phyloP scores from a whole-genome alignment of 1,284 basidiomycete genomes.

The Volvariella surrecta region DNA sequence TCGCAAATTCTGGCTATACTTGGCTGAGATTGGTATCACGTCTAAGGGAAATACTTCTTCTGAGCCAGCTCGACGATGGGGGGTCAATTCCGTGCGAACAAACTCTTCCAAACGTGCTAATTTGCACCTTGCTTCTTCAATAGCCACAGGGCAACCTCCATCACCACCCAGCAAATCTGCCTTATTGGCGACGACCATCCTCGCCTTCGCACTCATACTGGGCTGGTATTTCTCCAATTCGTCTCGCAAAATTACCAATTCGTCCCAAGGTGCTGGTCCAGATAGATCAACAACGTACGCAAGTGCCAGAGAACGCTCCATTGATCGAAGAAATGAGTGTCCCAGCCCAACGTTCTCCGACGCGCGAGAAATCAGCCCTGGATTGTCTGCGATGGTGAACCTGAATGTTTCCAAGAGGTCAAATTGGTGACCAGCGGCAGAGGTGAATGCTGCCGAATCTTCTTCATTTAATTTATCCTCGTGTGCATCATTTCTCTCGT shows the following conservation, averaged over 20 bases:
- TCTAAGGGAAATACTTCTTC: slow-evolving; percentile 33
- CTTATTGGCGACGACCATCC: slow-evolving; percentile 90
- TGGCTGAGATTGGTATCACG: slow-evolving; percentile 75
- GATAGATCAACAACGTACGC: slow-evolving; percentile 92
- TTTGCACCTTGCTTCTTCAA: slow-evolving; percentile 51
- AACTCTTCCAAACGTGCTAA: slow-evolving; percentile 45
- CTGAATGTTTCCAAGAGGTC: slow-evolving; percentile 66
- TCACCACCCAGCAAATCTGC: slow-evolving; percentile 69
- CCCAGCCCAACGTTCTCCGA: slow-evolving; percentile 90
- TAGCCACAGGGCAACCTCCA: slow-evolving; percentile 30
- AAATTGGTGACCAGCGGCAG: slow-evolving; percentile 33
- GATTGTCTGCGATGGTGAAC: slow-evolving; percentile 97
- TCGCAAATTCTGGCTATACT: slow-evolving; percentile 70
- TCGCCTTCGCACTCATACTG: slow-evolving; percentile 69
- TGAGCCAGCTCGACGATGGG: slow-evolving; percentile 15
- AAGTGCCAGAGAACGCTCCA: slow-evolving; percentile 87
- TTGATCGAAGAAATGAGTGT: slow-evolving; percentile 88
- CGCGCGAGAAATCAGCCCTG: slow-evolving; percentile 82
- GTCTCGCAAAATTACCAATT: slow-evolving; percentile 61
- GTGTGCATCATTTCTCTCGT: background rate
- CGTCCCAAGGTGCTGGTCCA: slow-evolving; percentile 62
- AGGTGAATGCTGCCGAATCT: slow-evolving; percentile 11
- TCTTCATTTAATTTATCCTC: slow-evolving; percentile 12
- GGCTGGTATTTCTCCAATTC: slow-evolving; percentile 84
- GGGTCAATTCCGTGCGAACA: slow-evolving; percentile 41